Percentiles rank a stretch among this genome's conserved stretches.
Conservation (phyloP, 2,329 filamentous ascomycete species). For the Botrytis aclada region DNA sequence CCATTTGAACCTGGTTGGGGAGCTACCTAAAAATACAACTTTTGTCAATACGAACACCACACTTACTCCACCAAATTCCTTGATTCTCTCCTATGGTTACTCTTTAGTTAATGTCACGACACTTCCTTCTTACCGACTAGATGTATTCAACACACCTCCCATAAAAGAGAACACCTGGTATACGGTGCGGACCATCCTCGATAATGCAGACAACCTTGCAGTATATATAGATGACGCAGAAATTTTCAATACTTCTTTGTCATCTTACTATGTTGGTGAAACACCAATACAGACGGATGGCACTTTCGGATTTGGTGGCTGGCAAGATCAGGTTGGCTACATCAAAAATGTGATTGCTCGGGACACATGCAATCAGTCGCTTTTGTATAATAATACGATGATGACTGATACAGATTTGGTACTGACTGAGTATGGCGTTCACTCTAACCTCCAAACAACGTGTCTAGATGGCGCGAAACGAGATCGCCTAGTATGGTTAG, state of each 20-base stretch:
- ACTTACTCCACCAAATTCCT: neutral
- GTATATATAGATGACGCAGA: slow-evolving; percentile 35
- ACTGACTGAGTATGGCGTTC: slow-evolving; percentile 41
- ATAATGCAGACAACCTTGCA: slow-evolving; percentile 31
- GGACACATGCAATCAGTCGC: slow-evolving; percentile 34
- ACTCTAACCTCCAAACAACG: slow-evolving; percentile 38
- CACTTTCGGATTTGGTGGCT: slow-evolving; percentile 43
- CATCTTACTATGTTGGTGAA: slow-evolving; percentile 18
- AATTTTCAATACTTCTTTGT: slow-evolving; percentile 19
- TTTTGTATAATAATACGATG: slow-evolving; percentile 38
- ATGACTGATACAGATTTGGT: slow-evolving; percentile 26
- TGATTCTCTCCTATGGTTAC: neutral
- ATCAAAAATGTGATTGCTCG: slow-evolving; percentile 39
- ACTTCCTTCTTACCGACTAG: neutral
- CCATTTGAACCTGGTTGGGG: neutral
- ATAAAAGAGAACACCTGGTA: slow-evolving; percentile 5
- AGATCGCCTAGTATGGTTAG: slow-evolving; percentile 43
- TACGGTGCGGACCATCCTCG: slow-evolving; percentile 30
- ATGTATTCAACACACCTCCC: neutral
- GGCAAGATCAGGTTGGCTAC: slow-evolving; percentile 41
- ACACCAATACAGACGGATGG: slow-evolving; percentile 24
- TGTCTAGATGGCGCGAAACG: slow-evolving; percentile 45
- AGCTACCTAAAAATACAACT: slow-evolving; percentile 1
- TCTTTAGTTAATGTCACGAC: slow-evolving; percentile 1
- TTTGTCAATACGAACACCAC: slow-evolving; percentile 1